Percentiles rank a stretch among this genome's conserved stretches.
These are phyloP conservation scores for Hevea brasiliensis DNA, from an alignment of 345 rosid genomes.

Conservation along the genomic window DNA sequence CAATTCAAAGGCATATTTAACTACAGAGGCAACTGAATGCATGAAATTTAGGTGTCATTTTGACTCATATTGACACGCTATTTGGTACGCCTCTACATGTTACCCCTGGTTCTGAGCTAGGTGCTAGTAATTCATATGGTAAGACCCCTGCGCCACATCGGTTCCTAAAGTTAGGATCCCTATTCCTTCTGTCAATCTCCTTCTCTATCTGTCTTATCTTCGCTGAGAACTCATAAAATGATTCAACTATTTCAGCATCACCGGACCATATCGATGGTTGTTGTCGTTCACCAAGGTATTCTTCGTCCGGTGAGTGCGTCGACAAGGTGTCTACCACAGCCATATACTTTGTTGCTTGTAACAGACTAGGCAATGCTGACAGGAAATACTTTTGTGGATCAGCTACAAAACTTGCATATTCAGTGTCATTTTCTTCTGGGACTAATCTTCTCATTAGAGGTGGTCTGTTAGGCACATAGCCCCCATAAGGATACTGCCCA, in stretches of 20 bases:
- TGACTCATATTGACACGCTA: slow-evolving; percentile 73
- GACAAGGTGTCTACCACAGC: slow-evolving; percentile 92
- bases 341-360: slow-evolving; percentile 90
- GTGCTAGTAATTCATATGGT: slow-evolving; percentile 83
- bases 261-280: slow-evolving; percentile 83
- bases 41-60: background rate
- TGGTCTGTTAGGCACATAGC: slow-evolving; percentile 87
- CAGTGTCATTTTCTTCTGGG: slow-evolving; percentile 75
- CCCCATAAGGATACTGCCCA: slow-evolving; percentile 94
- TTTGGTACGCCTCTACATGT: slow-evolving; percentile 98
- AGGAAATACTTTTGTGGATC: slow-evolving; percentile 86
- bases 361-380: slow-evolving; percentile 71
- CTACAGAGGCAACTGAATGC: no score
- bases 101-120: slow-evolving; percentile 92
- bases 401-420: slow-evolving; percentile 50
- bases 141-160: slow-evolving; percentile 96
- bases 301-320: slow-evolving; percentile 94
- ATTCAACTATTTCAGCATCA: slow-evolving; percentile 70
- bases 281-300: slow-evolving; percentile 88
- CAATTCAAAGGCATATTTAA: background rate
- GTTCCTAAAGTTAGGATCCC: slow-evolving; percentile 55
- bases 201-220: slow-evolving; percentile 68
- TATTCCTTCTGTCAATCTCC: slow-evolving; percentile 81
- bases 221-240: slow-evolving; percentile 66
- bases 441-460: slow-evolving; percentile 79